Evolutionary conservation across 2,329 filamentous ascomycete genomes (phyloP), one percentile per base, ranked within the genome.

Genomic region (Venturia nashicola): DNA sequence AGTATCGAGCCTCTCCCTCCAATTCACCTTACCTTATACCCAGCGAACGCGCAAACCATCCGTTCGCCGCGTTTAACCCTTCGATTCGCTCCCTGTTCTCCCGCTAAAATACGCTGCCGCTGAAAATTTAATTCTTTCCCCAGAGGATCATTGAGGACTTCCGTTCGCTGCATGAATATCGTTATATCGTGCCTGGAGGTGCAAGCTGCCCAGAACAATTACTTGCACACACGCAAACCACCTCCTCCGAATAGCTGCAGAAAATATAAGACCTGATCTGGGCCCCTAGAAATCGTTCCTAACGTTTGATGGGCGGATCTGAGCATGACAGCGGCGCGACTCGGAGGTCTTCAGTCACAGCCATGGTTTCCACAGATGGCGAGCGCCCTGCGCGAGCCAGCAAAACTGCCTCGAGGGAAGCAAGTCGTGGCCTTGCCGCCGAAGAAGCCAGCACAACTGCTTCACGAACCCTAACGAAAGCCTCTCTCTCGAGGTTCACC

Each of bases 321-420:
- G 60, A 62, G 60, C 42, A 62, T 62, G 60, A 62, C 36, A 48
- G 40, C 43, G 59, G 42, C 59, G 60, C 40, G 43, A 27, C 43
- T 46, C 42, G 44, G 39, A 34, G 3, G 44, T 62, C 60, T 48
- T 43, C 60, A 36, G 9, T 62, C 59, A 20, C 39, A 48, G 43
- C 40, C 42, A 62, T 62, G 44, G 44, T 34, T 20, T 27, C 40
- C n/a, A 62, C 42, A 62, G 60, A 62, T 48, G 60, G 40, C 20
- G 60, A 62, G 40, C 40, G 40, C 16, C 23, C 60, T 18, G 44
- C 40, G 34, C 60, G 60, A 46, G 32, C 40, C 60, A 62, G 60
- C 60, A 51, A 46, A n/a, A 48, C 32, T 8, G 3, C 60, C 32
- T 62, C 43, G 6, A 40, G 60, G 23, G 60, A 62, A 54, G 60